Base-by-base conservation (phyloP, 2,329 filamentous ascomycete species). In the Colletotrichum godetiae region DNA sequence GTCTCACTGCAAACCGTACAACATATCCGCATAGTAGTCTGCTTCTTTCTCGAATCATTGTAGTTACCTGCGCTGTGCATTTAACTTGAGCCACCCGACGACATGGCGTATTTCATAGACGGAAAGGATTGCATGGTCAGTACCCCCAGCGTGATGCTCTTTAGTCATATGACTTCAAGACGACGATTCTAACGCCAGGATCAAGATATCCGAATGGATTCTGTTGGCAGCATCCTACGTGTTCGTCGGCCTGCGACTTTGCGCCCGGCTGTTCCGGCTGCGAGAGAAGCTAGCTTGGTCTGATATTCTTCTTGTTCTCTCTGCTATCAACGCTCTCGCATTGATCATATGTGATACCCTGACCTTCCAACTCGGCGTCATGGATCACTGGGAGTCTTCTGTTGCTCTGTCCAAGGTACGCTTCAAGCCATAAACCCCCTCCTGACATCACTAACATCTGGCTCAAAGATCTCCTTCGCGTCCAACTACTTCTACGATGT, bases 401-500 rank as follows among this genome's bases (percentile, higher is more conserved):
- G 81, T 81, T 10, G 67, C 24, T 15, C 73, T 82, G 0, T 82
- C 81, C 12, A 82, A 82, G 77, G 80, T 77, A 74, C n/a, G 15
- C 22, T 10, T 2, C 2, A 1, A 42, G 8, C n/a, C 5, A 24
- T 1, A 2, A 4, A 15, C 1, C 7, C 3, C 2, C 1, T 1
- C 19, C 29, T 8, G 8, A 11, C 11, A 29, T 24, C 1, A 22
- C 67, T 69, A 29, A 67, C 57, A 5, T 13, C 13, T 19, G 5
- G 5, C 24, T 4, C 24, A 60, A 27, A 81, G 80, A 81, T 82
- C 37, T 80, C 79, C 1, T 82, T 82, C 22, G 78, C 80, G 0
- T 82, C 81, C 52, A 82, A 82, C 75, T 82, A 82, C 68, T 82
- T 82, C 53, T 82, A 82, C 74, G 80, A 82, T 59, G 78, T 82